Evolutionary conservation across 192 early-diverging fungal genomes (phyloP).

Genomic region (Coemansia sp.): DNA sequence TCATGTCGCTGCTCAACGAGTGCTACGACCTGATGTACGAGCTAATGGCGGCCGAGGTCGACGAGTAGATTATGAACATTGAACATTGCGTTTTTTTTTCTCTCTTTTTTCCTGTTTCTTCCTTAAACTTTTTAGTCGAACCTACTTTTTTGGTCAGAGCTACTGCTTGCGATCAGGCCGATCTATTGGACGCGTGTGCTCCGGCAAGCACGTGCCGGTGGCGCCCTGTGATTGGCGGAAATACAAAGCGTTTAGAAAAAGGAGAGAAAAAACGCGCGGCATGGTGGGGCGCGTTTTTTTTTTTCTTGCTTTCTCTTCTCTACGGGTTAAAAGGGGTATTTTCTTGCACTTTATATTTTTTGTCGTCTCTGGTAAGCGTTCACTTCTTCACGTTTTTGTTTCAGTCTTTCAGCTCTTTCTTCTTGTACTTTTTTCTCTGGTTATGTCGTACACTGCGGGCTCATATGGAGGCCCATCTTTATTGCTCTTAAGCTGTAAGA

Average conservation of each 20-base stretch:
- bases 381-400: not conserved
- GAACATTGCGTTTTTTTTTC: not conserved
- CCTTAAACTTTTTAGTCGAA: not conserved
- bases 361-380: slow-evolving; percentile 33
- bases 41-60: slow-evolving; percentile 58
- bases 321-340: slow-evolving; percentile 7
- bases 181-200: too few relatives aligned
- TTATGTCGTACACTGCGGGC: too few relatives aligned
- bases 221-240: slow-evolving; percentile 2
- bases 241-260: not conserved
- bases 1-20: slow-evolving; percentile 78
- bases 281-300: slow-evolving; percentile 2
- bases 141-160: not conserved
- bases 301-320: slow-evolving; percentile 1
- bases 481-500: too few relatives aligned
- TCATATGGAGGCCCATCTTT: too few relatives aligned
- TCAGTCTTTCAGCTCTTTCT: slow-evolving; percentile 2
- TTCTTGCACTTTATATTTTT: slow-evolving; percentile 1
- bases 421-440: not conserved
- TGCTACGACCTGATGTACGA: slow-evolving; percentile 84
- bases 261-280: not conserved
- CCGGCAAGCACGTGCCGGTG: slow-evolving; percentile 1
- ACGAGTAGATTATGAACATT: slow-evolving; percentile 27
- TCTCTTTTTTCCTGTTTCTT: not conserved
- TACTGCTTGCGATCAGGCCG: not conserved